Base-by-base conservation (phyloP, 2,329 filamentous ascomycete genomes). In the Beauveria rudraprayagi region DNA sequence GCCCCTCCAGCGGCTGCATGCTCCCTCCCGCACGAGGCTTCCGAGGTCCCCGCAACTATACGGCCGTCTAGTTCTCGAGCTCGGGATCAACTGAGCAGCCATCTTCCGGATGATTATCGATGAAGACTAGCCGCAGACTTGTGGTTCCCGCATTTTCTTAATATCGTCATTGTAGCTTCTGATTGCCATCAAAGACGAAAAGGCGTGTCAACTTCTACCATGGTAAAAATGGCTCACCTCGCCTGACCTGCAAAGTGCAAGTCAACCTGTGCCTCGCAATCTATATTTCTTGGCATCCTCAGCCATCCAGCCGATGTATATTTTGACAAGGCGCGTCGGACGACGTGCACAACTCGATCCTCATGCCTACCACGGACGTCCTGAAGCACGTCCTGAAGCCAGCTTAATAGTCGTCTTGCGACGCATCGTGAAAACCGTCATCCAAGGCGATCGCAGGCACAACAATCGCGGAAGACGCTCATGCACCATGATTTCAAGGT, bases 41-140 rank as follows among this genome's bases (percentile, higher is more conserved):
- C 47, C 47, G 47, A 59, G 56, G 47, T 58, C 34, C 37, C 44
- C 47, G 47, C 43, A 41, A 28, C 44, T 9, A 24, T 26, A 46
- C 46, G 9, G 22, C 28, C 26, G 17, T 14, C 24, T 48, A n/a
- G 22, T 26, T 26, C 11, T 19, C 19, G 8, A 16, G 34, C 30
- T 47, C 55, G 46, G 46, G 19, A 43, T 7, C 43, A 44, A 40
- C 47, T 17, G 24, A 58, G 24, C 43, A 41, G 47, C 22, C 46
- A 47, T 22, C 56, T 58, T 57, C 55, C 56, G 56, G 56, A 6
- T 43, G 44, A 43, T 59, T 52, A 51, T 59, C 56, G 46, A 59
- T n/a, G 37, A 37, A 44, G 40, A n/a, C 54, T 47, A 24, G 26
- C 19, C 37, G n/a, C 19, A 14, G 17, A 40, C 11, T 14, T 9